These are phyloP conservation scores for Pythium vanterpoolii DNA, from an alignment of 352 stramenopile species.

Conservation along the genomic window DNA sequence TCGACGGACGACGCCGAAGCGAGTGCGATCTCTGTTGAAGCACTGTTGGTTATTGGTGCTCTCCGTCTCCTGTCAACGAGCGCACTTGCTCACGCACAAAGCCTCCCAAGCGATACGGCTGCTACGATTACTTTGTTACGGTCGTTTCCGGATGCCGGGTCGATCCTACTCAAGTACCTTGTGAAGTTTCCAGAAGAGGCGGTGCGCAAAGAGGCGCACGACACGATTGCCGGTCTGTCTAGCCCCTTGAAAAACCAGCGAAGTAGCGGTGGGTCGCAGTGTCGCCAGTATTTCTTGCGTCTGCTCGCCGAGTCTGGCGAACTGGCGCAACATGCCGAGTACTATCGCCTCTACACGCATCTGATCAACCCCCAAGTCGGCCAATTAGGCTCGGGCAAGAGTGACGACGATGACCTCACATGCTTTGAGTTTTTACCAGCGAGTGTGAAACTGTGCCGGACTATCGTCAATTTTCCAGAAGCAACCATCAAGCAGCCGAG, in stretches of 20 bases:
- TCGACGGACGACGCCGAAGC: neutral
- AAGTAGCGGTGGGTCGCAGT: conserved; percentile 36
- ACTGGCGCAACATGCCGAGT: conserved; percentile 12
- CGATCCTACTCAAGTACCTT: conserved; percentile 19
- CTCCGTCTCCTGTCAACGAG: conserved; percentile 25
- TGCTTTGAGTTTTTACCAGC: conserved; percentile 23
- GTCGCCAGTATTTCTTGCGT: conserved; percentile 19
- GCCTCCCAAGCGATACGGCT: neutral
- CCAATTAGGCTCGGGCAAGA: neutral
- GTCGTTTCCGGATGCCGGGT: conserved; percentile 9
- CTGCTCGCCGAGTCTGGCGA: conserved; percentile 15
- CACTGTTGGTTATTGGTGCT: conserved; percentile 13
- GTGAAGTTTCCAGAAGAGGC: conserved; percentile 2
- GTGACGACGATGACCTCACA: conserved; percentile 6
- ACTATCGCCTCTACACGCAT: conserved; percentile 18
- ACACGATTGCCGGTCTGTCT: conserved; percentile 17
- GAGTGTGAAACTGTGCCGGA: conserved; percentile 13
- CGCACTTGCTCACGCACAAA: neutral
- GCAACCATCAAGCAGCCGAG: neutral
- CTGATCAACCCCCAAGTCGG: conserved; percentile 4
- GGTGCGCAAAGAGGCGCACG: conserved; percentile 13
- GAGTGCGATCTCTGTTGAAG: conserved; percentile 8
- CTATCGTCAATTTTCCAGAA: conserved; percentile 19
- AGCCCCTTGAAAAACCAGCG: conserved; percentile 38
- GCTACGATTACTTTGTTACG: conserved; percentile 3